A percentile compares a stretch with the other conserved stretches of the same genome.
phyloP scores from a whole-genome alignment of 2,329 filamentous ascomycete genomes.

The Microsporum ferrugineum region DNA sequence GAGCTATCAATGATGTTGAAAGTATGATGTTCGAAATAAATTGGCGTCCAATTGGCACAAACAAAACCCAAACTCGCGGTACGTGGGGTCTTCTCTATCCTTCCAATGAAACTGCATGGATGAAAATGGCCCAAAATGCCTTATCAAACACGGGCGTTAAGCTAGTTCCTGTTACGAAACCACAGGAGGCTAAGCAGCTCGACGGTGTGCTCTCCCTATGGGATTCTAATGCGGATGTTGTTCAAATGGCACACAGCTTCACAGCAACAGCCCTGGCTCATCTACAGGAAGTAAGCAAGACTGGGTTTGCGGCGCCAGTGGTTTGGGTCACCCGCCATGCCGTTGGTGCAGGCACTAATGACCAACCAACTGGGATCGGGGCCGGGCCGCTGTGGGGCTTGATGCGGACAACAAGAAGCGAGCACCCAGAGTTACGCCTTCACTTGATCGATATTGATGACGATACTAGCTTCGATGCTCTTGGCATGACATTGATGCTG shows the following conservation, averaged over 20 bases:
- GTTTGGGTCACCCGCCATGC: constrained; percentile 8
- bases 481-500: background rate
- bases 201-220: background rate
- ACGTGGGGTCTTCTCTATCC: background rate
- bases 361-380: background rate
- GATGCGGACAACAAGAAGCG: constrained; percentile 5
- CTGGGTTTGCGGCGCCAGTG: constrained; percentile 4
- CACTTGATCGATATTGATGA: constrained; percentile 5
- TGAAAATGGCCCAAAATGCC: background rate
- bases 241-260: background rate
- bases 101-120: background rate
- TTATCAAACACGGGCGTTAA: background rate
- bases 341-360: background rate
- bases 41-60: background rate
- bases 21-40: constrained; percentile 1
- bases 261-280: background rate
- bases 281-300: background rate
- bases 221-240: background rate
- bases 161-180: background rate
- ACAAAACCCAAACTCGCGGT: background rate
- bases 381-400: constrained; percentile 2
- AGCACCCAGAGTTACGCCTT: constrained; percentile 5
- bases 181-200: background rate
- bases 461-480: background rate
- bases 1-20: background rate